Conservation (phyloP, 1,284 basidiomycete species). For the Inonotus hispidus region DNA sequence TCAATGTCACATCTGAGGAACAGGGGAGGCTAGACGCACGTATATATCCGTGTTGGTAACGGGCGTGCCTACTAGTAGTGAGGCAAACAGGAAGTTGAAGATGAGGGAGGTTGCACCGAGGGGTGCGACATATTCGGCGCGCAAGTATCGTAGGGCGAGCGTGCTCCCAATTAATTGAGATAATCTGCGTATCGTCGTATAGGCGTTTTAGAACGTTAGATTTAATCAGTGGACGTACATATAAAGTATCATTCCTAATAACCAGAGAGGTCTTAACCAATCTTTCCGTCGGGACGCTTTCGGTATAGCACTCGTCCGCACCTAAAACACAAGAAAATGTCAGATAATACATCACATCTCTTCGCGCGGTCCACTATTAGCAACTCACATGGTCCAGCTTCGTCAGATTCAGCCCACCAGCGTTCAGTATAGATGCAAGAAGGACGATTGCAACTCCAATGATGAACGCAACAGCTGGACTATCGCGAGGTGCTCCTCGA, state of each 20-base stretch:
- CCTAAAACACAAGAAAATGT: constrained; percentile 34
- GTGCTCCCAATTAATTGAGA: constrained; percentile 85
- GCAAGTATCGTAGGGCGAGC: constrained; percentile 80
- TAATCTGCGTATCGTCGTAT: constrained; percentile 39
- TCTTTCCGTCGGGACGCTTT: constrained; percentile 63
- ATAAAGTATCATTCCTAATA: constrained; percentile 77
- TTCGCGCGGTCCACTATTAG: neutral
- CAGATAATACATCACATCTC: too few species aligned
- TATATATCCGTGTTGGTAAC: constrained; percentile 78
- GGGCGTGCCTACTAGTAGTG: constrained; percentile 76
- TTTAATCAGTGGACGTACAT: constrained; percentile 42
- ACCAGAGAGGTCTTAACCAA: constrained; percentile 76
- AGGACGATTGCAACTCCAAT: constrained; percentile 77
- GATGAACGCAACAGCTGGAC: constrained; percentile 67
- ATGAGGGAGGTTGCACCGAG: constrained; percentile 80
- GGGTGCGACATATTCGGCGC: constrained; percentile 86
- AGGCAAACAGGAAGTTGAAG: constrained; percentile 85
- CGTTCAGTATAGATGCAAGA: constrained; percentile 76
- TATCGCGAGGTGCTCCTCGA: constrained; percentile 35
- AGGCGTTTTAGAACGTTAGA: neutral
- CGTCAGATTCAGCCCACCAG: constrained; percentile 78
- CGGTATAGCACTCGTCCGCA: constrained; percentile 65
- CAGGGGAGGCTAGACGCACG: constrained; percentile 35
- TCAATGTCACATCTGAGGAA: neutral
- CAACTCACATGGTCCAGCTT: constrained; percentile 73